phyloP scores from a whole-genome alignment of 2,329 filamentous ascomycete genomes.

The Fonsecaea monophora region DNA sequence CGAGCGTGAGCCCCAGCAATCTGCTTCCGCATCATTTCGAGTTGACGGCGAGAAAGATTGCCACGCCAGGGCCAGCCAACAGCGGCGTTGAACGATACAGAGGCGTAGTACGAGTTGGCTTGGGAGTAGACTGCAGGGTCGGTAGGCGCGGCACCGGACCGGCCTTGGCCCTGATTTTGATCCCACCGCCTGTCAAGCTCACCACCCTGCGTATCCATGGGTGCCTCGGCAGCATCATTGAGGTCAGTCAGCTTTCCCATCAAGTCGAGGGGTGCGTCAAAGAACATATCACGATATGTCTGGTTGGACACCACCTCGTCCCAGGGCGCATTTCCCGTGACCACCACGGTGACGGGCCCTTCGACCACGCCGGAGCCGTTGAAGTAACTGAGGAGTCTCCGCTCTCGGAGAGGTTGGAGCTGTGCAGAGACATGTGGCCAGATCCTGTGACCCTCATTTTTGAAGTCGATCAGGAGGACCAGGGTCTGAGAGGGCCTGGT shows the following conservation, averaged over 20 bases:
- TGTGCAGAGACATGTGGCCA: conserved; percentile 51
- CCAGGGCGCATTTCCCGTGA: conserved; percentile 61
- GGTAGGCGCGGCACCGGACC: conserved; percentile 48
- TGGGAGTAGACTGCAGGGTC: conserved; percentile 53
- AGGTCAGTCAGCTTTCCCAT: conserved; percentile 38
- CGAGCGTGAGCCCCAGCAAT: conserved; percentile 58
- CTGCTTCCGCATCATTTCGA: conserved; percentile 58
- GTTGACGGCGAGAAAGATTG: conserved; percentile 51
- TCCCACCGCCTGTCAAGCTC: conserved; percentile 15
- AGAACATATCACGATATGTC: conserved; percentile 62
- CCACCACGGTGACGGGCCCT: conserved; percentile 61
- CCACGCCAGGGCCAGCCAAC: conserved; percentile 60
- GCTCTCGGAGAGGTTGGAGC: conserved; percentile 56
- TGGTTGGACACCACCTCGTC: conserved; percentile 54
- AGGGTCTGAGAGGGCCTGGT: conserved; percentile 57
- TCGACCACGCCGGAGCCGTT: conserved; percentile 52
- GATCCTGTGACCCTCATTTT: conserved; percentile 48
- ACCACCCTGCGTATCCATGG: conserved; percentile 3
- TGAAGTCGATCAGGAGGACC: conserved; percentile 62
- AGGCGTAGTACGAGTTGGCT: conserved; percentile 65
- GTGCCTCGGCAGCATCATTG: background rate
- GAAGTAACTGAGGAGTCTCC: conserved; percentile 59
- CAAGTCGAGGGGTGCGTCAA: conserved; percentile 59
- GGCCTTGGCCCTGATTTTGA: conserved; percentile 53
- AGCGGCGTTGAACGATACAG: conserved; percentile 56